Base-by-base conservation (phyloP, 2,329 filamentous ascomycete genomes). In the Podosphaera aphanis region DNA sequence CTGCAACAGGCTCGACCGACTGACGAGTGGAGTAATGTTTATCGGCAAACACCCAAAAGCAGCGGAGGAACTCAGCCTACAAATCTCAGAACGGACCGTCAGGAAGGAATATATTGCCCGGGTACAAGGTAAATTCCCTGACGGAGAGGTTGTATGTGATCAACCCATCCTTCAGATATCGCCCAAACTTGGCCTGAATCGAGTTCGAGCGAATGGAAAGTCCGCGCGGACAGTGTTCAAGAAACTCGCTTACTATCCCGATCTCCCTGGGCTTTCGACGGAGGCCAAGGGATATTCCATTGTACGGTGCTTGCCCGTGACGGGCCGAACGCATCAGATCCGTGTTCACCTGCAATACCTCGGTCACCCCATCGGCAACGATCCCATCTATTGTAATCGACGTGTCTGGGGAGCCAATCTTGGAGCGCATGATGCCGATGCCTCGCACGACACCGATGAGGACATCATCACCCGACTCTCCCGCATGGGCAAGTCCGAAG, bases 1-100 rank as follows among this genome's bases (percentile, higher is more conserved):
- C 0, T 95, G 88, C 64, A 93, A 98, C 57, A 71, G 90, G n/a
- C 73, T 98, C 23, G 90, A 98, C 60, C 71, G 90, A 45, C 65
- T 98, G 55, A 98, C 90, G 0, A 93, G 84, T 55, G 90, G 90
- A 43, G 82, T 98, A 59, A 95, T 98, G 88, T 98, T 98, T 61
- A 77, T 98, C 54, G 90, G 80, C 23, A 98, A 98, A 64, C 77
- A 83, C 51, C 69, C 77, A 33, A 73, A 76, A 56, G 83, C 82
- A 0, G 88, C 90, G 0, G 83, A 88, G 51, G 68, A 69, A 27
- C 70, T 98, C 53, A 76, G 78, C 46, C 64, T 69, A 37, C 81
- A 93, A 61, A 83, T 98, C 48, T 73, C 76, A 52, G 72, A 71
- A 4, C 72, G 90, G 31, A 88, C 79, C 0, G 83, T 98, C 33